These are phyloP conservation scores for Tylopilus plumbeoviolaceoides DNA, from an alignment of 768 basidiomycete genomes.

Conservation along the genomic window DNA sequence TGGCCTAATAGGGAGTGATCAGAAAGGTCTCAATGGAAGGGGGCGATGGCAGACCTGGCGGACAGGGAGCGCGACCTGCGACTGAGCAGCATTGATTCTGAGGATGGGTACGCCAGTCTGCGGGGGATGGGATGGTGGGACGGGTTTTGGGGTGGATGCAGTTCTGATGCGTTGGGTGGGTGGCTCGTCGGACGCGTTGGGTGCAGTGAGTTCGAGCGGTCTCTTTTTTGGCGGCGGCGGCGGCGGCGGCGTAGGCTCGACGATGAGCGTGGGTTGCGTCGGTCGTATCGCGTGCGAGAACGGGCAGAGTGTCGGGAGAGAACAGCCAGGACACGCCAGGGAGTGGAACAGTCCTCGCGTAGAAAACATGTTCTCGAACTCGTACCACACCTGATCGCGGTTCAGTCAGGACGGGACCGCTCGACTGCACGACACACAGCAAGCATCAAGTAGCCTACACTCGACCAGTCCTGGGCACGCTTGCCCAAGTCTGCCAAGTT, in stretches of 20 bases:
- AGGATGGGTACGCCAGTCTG: conserved; percentile 65
- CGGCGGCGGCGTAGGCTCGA: neutral
- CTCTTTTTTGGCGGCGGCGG: conserved; percentile 43
- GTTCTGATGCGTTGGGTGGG: conserved; percentile 64
- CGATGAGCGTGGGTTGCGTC: conserved; percentile 19
- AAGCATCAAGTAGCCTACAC: too few relatives aligned
- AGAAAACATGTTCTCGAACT: conserved; percentile 76
- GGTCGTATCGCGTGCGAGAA: conserved; percentile 55
- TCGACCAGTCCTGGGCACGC: too few relatives aligned
- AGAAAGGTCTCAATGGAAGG: neutral
- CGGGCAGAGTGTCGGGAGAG: conserved; percentile 43
- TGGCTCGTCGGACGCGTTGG: conserved; percentile 39
- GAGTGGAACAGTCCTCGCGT: conserved; percentile 52
- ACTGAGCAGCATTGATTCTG: conserved; percentile 60
- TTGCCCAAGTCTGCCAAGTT: too few relatives aligned
- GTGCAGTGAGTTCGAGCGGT: conserved; percentile 24
- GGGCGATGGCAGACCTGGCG: conserved; percentile 52
- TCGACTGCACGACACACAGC: too few relatives aligned
- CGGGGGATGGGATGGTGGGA: conserved; percentile 10
- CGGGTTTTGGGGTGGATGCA: conserved; percentile 39
- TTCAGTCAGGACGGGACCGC: too few relatives aligned
- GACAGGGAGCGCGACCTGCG: conserved; percentile 67
- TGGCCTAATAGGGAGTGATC: conserved; percentile 39
- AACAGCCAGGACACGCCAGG: conserved; percentile 64
- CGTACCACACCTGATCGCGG: too few relatives aligned